Evolutionary conservation across 768 basidiomycete species (phyloP).

Genomic region (Mycena polygramma): DNA sequence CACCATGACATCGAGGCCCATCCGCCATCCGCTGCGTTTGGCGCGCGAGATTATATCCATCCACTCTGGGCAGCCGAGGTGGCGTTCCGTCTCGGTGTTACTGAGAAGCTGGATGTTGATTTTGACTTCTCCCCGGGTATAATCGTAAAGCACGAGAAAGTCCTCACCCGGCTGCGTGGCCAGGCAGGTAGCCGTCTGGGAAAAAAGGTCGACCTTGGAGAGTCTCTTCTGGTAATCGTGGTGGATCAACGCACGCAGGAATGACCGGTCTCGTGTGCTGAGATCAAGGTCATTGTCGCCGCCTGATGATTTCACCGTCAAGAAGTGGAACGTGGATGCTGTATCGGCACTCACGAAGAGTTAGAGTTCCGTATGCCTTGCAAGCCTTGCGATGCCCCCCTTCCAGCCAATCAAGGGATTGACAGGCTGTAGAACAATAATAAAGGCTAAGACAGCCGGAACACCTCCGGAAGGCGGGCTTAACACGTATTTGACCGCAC

Average conservation of each 20-base stretch:
- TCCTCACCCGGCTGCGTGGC: neutral
- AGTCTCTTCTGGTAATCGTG: neutral
- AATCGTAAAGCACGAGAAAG: neutral
- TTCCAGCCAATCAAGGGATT: neutral
- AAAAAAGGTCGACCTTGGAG: neutral
- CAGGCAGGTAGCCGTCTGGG: neutral
- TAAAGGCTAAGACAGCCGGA: neutral
- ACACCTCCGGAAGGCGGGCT: constrained; percentile 1
- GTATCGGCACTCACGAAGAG: neutral
- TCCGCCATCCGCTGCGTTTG: neutral
- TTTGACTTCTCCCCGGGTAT: neutral
- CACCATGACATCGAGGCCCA: neutral
- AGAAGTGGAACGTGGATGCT: neutral
- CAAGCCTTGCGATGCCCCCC: neutral
- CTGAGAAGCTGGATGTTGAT: neutral
- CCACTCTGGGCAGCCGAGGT: neutral
- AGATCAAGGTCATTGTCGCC: neutral
- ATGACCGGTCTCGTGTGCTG: neutral
- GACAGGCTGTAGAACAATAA: neutral
- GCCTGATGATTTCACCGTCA: neutral
- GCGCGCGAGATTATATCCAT: neutral
- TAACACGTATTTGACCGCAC: neutral
- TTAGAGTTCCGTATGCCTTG: neutral
- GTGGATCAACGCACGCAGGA: neutral
- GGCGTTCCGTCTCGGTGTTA: too few species aligned